Evolutionary conservation across 352 stramenopile genomes (phyloP), one percentile per base, ranked within the genome.

Genomic region (Phytopythium sindhum): DNA sequence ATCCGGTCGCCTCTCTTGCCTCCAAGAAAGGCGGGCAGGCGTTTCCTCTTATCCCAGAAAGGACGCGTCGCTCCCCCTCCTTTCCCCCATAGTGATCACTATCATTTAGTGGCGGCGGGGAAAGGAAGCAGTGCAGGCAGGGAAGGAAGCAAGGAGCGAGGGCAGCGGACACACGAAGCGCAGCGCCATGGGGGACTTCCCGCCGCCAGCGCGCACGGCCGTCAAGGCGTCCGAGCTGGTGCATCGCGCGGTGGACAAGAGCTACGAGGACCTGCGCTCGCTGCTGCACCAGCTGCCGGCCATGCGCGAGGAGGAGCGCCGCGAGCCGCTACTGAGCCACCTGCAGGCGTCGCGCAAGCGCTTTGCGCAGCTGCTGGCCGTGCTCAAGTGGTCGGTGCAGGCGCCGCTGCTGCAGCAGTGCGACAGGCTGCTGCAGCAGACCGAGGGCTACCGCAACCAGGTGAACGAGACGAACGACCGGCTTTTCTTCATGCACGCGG

Each of bases 331-430:
- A 57, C 68, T 93, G 58, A 70, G 70, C 51, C 79, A 93, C 61
- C 53, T 95, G 17, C 67, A 82, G 61, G 79, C 75, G 47, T 70
- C 83, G 8, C 74, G 84, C 47, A 86, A 84, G 62, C 83, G 81
- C 28, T 95, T 95, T 57, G 79, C 84, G 26, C 85, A 93, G 71
- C 66, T 95, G 2, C 56, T 95, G 21, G 84, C 83, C 9, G 74
- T 95, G 64, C 77, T 92, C 45, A 91, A 92, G 65, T 95, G 86
- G 86, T 95, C 86, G n/a, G 82, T 90, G 39, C 86, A 95, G 65
- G 84, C 84, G 58, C 84, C 86, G 48, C 66, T 95, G 58, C 68
- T 92, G 26, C 73, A 87, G 69, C 81, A 92, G 63, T 93, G 86
- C 66, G 75, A 90, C 44, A 69, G 69, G 35, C 53, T 95, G 37